Percentiles rank a stretch among this genome's conserved stretches.
These are phyloP conservation scores for Blastobotrys proliferans DNA, from an alignment of 1,139 yeast species.

Conservation along the genomic window DNA sequence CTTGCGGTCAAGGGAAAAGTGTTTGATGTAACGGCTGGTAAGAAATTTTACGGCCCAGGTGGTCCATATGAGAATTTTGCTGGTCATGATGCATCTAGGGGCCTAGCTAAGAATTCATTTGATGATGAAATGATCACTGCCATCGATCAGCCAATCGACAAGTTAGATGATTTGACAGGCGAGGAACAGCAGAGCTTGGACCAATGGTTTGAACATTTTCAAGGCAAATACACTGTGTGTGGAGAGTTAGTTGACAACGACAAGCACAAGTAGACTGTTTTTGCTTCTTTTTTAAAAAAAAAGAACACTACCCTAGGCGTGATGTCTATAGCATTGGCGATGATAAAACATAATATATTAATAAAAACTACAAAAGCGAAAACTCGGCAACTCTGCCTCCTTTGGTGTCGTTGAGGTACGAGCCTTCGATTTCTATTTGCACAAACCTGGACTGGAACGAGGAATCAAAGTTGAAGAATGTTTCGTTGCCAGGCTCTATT, in stretches of 20 bases:
- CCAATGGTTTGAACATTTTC: conserved; percentile 82
- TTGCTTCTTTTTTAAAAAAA: too few species aligned
- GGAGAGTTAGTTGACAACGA: conserved; percentile 30
- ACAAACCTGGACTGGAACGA: conserved; percentile 20
- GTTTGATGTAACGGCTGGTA: conserved; percentile 77
- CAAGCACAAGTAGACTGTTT: not conserved
- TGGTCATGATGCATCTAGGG: conserved; percentile 94
- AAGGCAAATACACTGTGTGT: conserved; percentile 47
- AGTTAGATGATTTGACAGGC: conserved; percentile 53
- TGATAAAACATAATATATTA: not conserved
- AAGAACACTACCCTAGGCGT: not conserved
- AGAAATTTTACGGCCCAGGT: conserved; percentile 90
- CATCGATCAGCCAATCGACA: conserved; percentile 59
- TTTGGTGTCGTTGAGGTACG: conserved; percentile 40
- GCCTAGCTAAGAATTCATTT: conserved; percentile 86
- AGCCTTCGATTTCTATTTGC: conserved; percentile 47
- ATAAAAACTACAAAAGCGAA: conserved; percentile 32
- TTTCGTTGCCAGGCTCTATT: conserved; percentile 47
- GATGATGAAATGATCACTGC: conserved; percentile 46
- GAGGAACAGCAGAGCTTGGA: conserved; percentile 67
- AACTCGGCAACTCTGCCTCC: conserved; percentile 61
- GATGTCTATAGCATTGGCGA: not conserved
- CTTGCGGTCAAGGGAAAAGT: conserved; percentile 83
- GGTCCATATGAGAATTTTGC: conserved; percentile 96
- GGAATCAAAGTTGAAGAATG: conserved; percentile 36